Base-by-base conservation (phyloP, 805 yeast genomes). In the Yamadazyma sp. region DNA sequence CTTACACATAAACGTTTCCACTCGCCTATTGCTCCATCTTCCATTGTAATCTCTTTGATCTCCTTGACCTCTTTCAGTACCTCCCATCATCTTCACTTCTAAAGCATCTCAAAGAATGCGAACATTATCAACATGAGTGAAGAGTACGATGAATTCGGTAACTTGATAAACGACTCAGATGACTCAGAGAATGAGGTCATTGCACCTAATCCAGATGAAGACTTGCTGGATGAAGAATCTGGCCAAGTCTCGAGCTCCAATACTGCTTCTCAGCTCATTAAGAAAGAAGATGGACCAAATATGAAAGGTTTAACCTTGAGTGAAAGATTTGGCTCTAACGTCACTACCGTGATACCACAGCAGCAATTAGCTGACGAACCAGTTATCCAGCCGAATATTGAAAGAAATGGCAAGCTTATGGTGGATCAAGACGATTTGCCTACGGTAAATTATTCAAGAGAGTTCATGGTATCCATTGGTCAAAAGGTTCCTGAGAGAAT, bases 131-230 rank as follows among this genome's bases (percentile, higher is more conserved):
- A 27, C 30, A 27, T 27, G 78, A 84, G 76, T 48, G 82, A 78
- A 15, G 67, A 62, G 18, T 86, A 82, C 58, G 96, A 87, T 58
- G 96, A 87, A 56, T 82, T 82, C 55, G 91, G 91, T 29, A 82
- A 82, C 52, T 67, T 71, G 23, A 67, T 83, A 14, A 26, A 21
- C 18, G 23, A 21, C 4, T 28, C 32, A 15, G 30, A 27, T 1
- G 79, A 69, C 45, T 70, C 69, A 20, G 75, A 68, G 33, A 24
- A 42, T 19, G 36, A 31, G 22, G 12, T 31, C 3, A 36, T 36
- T 15, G 28, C 40, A 4, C 36, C 40, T 6, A 26, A 31, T 21
- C 31, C 34, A 16, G 29, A 35, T 14, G 39, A 35, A 12, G 33
- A 28, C 7, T 9, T 22, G 8, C n/a, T 15, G n/a, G 39, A 35